Evolutionary conservation across 2,329 filamentous ascomycete species (phyloP).

Genomic region (Trichoderma koningii): DNA sequence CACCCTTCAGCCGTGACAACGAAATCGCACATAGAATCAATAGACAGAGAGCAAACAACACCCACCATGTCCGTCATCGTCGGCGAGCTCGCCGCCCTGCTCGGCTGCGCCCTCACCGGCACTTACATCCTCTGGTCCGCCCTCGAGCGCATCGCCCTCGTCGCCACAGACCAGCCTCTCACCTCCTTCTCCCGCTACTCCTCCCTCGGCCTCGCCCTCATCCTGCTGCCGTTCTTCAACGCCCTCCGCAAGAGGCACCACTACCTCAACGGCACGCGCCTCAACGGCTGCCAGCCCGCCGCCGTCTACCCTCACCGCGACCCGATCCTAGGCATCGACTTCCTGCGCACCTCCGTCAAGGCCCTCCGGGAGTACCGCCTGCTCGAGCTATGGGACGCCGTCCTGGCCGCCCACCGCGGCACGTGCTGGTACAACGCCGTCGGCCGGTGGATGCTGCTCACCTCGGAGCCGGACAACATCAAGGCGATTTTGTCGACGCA

Average conservation of each 20-base stretch:
- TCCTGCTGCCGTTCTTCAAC: conserved; percentile 27
- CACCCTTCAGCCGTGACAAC: too few relatives aligned
- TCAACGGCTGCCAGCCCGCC: conserved; percentile 52
- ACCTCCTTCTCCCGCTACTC: conserved; percentile 21
- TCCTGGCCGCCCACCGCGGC: conserved; percentile 40
- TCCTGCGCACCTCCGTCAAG: conserved; percentile 44
- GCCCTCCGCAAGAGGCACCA: conserved; percentile 30
- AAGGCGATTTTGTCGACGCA: conserved; percentile 56
- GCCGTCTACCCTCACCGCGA: conserved; percentile 54
- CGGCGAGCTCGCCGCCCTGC: conserved; percentile 20
- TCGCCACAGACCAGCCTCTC: conserved; percentile 11
- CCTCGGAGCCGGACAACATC: conserved; percentile 56
- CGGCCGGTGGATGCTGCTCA: conserved; percentile 48
- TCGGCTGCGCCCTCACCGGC: conserved; percentile 13
- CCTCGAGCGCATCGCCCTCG: conserved; percentile 12
- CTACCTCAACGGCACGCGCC: conserved; percentile 36
- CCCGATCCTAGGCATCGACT: conserved; percentile 55
- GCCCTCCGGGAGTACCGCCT: conserved; percentile 42
- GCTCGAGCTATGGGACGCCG: conserved; percentile 38
- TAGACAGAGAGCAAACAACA: background rate
- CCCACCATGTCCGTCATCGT: conserved; percentile 19
- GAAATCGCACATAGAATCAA: too few relatives aligned
- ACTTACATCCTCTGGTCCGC: conserved; percentile 25
- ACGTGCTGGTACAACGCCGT: conserved; percentile 40
- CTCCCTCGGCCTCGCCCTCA: conserved; percentile 28